phyloP scores from a whole-genome alignment of 495 filamentous ascomycete species.

The Endocarpon pusillum region DNA sequence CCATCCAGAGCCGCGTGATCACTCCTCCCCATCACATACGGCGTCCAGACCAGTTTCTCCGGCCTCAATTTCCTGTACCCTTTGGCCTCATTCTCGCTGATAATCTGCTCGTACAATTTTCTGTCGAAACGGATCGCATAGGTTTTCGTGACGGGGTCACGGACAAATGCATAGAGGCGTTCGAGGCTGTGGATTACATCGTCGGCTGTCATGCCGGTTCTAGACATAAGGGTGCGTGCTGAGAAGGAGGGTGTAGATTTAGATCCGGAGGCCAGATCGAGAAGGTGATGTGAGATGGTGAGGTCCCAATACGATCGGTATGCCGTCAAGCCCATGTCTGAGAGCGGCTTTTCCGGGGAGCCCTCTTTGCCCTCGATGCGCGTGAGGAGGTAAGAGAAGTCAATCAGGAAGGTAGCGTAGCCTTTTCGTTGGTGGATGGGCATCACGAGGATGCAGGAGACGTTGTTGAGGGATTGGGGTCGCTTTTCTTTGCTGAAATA shows the following conservation, averaged over 20 bases:
- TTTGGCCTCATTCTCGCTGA: slow-evolving; percentile 72
- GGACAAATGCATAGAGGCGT: slow-evolving; percentile 68
- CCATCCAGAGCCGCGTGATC: slow-evolving; percentile 75
- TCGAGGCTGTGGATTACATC: slow-evolving; percentile 90
- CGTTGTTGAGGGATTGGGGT: slow-evolving; percentile 87
- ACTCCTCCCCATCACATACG: slow-evolving; percentile 83
- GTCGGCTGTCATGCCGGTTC: slow-evolving; percentile 85
- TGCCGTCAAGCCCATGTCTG: slow-evolving; percentile 92
- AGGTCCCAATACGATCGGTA: slow-evolving; percentile 96
- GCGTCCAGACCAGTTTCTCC: slow-evolving; percentile 80
- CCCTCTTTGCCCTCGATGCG: slow-evolving; percentile 86
- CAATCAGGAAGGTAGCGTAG: slow-evolving; percentile 89
- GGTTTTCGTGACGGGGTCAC: slow-evolving; percentile 71
- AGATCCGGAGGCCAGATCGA: slow-evolving; percentile 45
- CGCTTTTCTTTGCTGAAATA: slow-evolving; percentile 99
- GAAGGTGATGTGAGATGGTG: slow-evolving; percentile 59
- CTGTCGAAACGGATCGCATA: slow-evolving; percentile 82
- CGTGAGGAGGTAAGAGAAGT: slow-evolving; percentile 93
- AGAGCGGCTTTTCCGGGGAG: slow-evolving; percentile 92
- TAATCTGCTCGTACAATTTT: slow-evolving; percentile 65
- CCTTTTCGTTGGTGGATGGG: slow-evolving; percentile 95
- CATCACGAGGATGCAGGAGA: slow-evolving; percentile 89
- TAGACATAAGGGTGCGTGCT: slow-evolving; percentile 27
- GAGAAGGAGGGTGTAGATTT: slow-evolving; percentile 68
- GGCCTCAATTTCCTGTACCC: slow-evolving; percentile 72